Evolutionary conservation across 768 basidiomycete species (phyloP), one percentile per base, ranked within the genome.

Genomic region (Rhodocollybia butyracea): DNA sequence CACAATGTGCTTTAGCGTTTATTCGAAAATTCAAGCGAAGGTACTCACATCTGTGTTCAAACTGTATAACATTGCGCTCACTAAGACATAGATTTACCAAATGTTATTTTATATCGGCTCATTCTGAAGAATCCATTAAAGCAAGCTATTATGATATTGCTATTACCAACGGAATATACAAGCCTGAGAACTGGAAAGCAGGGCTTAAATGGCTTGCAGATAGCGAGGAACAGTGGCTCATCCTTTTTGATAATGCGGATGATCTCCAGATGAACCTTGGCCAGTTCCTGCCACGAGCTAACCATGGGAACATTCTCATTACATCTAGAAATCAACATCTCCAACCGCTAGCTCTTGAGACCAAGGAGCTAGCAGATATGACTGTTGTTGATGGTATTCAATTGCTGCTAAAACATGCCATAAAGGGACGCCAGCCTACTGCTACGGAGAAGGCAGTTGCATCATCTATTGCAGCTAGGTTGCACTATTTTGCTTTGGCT

Each of bases 161-260:
- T 10, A 36, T 19, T 5, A 22, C 19, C 8, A 39, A 26, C 46
- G 54, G 43, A 17, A 27, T 46, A 12, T 3, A 5, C n/a, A 17
- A 17, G 17, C 22, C 21, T 34, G 13, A 21, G 8, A 22, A 15
- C 22, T 52, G 51, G 51, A 1, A 46, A 26, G 17, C 42, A 13
- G 54, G 39, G 22, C 30, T 45, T 8, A 8, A 46, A 17, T 55
- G 54, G 54, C 36, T 55, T 17, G 6, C 26, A 19, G n/a, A 30
- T 8, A 8, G 34, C 39, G 11, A 47, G n/a, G 54, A 59, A 38
- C 21, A 55, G 31, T 59, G 57, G 57, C 19, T 59, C 6, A 8
- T 59, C n/a, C 15, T 59, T 8, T 51, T 56, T 40, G 57, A 59
- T 31, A 51, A 55, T 45, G 57, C 55, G 12, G 57, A 59, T 59